A percentile compares a stretch with the other conserved stretches of the same genome.
Conservation (phyloP, 805 yeast species). For the Lipomyces yamanashiensis region DNA sequence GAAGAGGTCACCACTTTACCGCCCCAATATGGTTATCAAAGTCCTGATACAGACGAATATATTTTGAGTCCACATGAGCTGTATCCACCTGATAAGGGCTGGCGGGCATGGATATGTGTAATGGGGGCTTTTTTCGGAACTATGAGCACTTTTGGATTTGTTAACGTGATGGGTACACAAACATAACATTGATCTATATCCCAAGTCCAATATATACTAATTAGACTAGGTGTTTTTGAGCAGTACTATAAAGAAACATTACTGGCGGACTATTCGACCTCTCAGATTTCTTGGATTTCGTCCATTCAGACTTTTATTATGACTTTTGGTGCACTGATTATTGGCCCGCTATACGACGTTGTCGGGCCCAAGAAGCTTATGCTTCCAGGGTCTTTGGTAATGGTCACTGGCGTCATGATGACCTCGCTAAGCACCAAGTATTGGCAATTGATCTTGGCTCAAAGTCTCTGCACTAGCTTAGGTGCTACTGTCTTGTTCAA, state of each 20-base stretch:
- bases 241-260: conserved; percentile 39
- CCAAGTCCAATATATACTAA: not conserved
- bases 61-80: conserved; percentile 19
- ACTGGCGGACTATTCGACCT: conserved; percentile 37
- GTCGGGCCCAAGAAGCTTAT: conserved; percentile 39
- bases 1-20: conserved; percentile 7
- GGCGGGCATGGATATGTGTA: conserved; percentile 55
- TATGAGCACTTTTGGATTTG: conserved; percentile 61
- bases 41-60: conserved; percentile 14
- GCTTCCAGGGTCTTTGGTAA: conserved; percentile 37
- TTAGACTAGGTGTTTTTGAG: conserved; percentile 37
- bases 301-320: conserved; percentile 42
- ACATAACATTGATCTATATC: not conserved
- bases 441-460: conserved; percentile 59
- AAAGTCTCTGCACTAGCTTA: conserved; percentile 55
- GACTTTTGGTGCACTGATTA: conserved; percentile 37
- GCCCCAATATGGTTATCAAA: conserved; percentile 11
- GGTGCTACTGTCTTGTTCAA: conserved; percentile 52
- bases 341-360: conserved; percentile 42
- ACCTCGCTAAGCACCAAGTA: conserved; percentile 47
- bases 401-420: conserved; percentile 43
- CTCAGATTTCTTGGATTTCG: conserved; percentile 44
- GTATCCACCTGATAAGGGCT: conserved; percentile 21
- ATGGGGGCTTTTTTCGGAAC: conserved; percentile 62
- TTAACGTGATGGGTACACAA: conserved; percentile 31